A percentile compares a stretch with the other conserved stretches of the same genome.
These are phyloP conservation scores for Tetragonia tetragonoides DNA, from an alignment of 148 eudicot species.

Conservation along the genomic window DNA sequence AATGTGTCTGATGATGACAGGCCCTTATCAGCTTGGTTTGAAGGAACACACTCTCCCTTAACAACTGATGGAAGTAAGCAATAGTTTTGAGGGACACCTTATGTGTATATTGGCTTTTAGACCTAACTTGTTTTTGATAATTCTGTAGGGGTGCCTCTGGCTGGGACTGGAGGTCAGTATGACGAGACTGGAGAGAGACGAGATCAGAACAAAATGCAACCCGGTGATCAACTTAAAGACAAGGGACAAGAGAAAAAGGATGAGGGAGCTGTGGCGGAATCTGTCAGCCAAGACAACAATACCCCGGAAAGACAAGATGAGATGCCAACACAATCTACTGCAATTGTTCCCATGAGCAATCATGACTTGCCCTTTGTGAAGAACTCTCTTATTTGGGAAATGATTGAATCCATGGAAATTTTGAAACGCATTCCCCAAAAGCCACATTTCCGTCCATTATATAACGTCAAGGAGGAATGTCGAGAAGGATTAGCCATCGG, in stretches of 20 bases:
- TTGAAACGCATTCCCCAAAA: slow-evolving; percentile 63
- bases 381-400: slow-evolving; percentile 49
- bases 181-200: slow-evolving; percentile 21
- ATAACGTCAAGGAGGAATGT: slow-evolving; percentile 40
- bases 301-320: slow-evolving; percentile 16
- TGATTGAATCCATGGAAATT: slow-evolving; percentile 63
- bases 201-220: slow-evolving; percentile 4
- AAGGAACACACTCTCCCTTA: slow-evolving; percentile 40
- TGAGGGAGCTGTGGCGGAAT: slow-evolving; percentile 10
- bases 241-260: slow-evolving; percentile 16
- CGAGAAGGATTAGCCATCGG: slow-evolving; percentile 91
- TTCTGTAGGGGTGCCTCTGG: slow-evolving; percentile 24
- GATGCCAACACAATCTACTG: slow-evolving; percentile 24
- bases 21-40: slow-evolving; percentile 68
- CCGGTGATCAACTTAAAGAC: slow-evolving; percentile 21
- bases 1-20: slow-evolving; percentile 52
- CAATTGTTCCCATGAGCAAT: slow-evolving; percentile 23
- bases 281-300: slow-evolving; percentile 17
- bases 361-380: slow-evolving; percentile 51
- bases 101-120: neutral
- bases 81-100: neutral
- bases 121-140: slow-evolving; percentile 1
- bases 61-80: slow-evolving; percentile 46
- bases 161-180: slow-evolving; percentile 24
- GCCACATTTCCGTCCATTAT: slow-evolving; percentile 72